phyloP scores from a whole-genome alignment of 2,329 filamentous ascomycete genomes.

The Monosporascus ibericus region DNA sequence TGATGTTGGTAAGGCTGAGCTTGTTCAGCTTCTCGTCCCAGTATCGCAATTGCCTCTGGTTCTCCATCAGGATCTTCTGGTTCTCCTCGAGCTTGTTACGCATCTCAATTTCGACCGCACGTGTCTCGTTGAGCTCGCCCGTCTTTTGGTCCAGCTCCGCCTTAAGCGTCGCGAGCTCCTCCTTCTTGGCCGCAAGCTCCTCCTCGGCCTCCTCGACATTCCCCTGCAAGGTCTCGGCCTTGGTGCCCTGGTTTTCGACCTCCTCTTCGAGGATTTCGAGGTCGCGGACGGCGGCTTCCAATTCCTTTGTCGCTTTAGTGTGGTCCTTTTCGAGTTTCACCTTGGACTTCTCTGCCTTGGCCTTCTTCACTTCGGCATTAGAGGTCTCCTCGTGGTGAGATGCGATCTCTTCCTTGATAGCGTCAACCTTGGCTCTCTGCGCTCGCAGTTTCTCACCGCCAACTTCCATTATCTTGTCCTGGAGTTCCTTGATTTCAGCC shows the following conservation, averaged over 20 bases:
- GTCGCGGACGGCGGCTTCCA: conserved; percentile 65
- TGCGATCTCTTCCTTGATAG: conserved; percentile 78
- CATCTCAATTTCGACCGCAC: conserved; percentile 94
- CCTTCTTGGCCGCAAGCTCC: conserved; percentile 70
- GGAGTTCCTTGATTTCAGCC: conserved; percentile 83
- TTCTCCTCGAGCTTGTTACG: conserved; percentile 96
- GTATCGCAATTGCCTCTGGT: conserved; percentile 75
- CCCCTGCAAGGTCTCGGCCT: conserved; percentile 65
- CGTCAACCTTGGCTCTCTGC: conserved; percentile 87
- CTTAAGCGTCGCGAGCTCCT: conserved; percentile 74
- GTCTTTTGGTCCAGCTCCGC: conserved; percentile 81
- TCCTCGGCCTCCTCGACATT: conserved; percentile 79
- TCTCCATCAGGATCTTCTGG: conserved; percentile 80
- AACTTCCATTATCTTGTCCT: conserved; percentile 97
- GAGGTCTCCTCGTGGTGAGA: conserved; percentile 77
- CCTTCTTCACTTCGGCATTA: conserved; percentile 77
- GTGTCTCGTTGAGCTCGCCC: conserved; percentile 78
- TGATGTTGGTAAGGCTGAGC: conserved; percentile 74
- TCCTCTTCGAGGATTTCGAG: conserved; percentile 74
- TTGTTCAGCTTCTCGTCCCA: conserved; percentile 90
- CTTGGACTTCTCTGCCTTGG: conserved; percentile 90
- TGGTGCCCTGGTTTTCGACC: conserved; percentile 68
- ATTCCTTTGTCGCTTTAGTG: conserved; percentile 71
- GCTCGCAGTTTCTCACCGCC: conserved; percentile 87
- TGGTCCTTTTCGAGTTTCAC: conserved; percentile 80